Conservation (phyloP, 78 protist species). For the Chrysochromulina parva region DNA sequence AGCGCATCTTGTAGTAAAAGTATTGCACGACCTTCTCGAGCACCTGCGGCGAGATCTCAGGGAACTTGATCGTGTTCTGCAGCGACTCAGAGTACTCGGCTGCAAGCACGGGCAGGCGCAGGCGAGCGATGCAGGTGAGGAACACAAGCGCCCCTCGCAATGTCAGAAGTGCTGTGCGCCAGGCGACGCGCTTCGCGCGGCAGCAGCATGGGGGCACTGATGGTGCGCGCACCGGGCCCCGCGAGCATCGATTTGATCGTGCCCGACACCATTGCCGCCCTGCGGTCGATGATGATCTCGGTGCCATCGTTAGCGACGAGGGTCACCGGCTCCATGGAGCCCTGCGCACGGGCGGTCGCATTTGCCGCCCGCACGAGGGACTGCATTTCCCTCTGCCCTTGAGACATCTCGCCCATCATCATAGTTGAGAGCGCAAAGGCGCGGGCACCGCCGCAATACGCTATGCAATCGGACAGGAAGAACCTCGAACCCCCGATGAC, state of each 20-base stretch:
- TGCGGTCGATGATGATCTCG: conserved; percentile 67
- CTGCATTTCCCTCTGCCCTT: too few species aligned
- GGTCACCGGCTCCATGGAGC: conserved; percentile 2
- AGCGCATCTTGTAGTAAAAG: conserved; percentile 75
- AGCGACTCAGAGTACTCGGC: not conserved
- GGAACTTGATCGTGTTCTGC: not conserved
- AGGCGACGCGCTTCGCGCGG: too few species aligned
- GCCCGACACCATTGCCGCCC: conserved; percentile 81
- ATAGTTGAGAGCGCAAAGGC: too few species aligned
- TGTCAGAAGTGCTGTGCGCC: not conserved
- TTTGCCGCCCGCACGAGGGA: too few species aligned
- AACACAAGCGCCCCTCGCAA: not conserved
- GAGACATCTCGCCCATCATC: too few species aligned
- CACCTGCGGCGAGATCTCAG: not conserved
- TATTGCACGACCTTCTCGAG: conserved; percentile 47
- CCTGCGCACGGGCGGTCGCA: too few species aligned
- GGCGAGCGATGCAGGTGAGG: not conserved
- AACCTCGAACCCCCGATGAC: too few species aligned
- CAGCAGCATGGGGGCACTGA: not conserved
- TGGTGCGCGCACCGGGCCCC: not conserved
- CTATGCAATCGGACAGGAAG: too few species aligned
- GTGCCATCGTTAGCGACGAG: not conserved
- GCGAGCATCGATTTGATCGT: conserved; percentile 81
- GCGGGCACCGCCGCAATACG: too few species aligned
- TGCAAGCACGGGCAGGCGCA: not conserved